These are phyloP conservation scores for Trichoderma endophyticum DNA, from an alignment of 2,329 filamentous ascomycete species.

Conservation along the genomic window DNA sequence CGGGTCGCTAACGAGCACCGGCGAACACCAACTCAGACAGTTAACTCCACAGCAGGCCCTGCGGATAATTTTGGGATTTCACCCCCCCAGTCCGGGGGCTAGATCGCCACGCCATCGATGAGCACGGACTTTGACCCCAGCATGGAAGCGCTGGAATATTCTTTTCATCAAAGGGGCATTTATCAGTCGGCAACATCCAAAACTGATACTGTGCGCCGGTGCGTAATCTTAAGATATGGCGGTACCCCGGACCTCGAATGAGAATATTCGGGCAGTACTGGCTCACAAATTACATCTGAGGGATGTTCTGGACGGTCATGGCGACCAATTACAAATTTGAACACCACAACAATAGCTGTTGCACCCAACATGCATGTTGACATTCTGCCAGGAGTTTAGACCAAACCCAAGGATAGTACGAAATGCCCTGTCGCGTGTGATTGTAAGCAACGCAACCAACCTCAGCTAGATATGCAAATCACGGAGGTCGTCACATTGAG, in stretches of 20 bases:
- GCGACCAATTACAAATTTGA: background rate
- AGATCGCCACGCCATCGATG: slow-evolving; percentile 19
- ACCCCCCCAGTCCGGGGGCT: slow-evolving; percentile 19
- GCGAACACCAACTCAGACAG: background rate
- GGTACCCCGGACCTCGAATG: background rate
- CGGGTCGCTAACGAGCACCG: background rate
- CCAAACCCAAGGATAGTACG: background rate
- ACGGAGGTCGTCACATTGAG: background rate
- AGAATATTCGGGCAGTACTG: background rate
- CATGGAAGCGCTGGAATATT: slow-evolving; percentile 19
- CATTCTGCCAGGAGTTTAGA: background rate
- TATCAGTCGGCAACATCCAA: background rate
- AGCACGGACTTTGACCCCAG: slow-evolving; percentile 14
- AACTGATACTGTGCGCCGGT: background rate
- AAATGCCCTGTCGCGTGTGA: background rate
- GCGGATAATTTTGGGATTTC: slow-evolving; percentile 22
- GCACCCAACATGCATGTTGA: background rate
- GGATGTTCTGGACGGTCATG: background rate
- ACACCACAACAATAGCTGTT: background rate
- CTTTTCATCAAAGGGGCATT: background rate
- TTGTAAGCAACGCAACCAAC: background rate
- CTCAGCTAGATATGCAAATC: background rate
- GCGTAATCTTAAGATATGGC: background rate
- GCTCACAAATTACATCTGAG: background rate
- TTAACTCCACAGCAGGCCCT: slow-evolving; percentile 16